A percentile compares a stretch with the other conserved stretches of the same genome.
Conservation (phyloP, 345 rosid species). For the Rubroshorea leprosula region DNA sequence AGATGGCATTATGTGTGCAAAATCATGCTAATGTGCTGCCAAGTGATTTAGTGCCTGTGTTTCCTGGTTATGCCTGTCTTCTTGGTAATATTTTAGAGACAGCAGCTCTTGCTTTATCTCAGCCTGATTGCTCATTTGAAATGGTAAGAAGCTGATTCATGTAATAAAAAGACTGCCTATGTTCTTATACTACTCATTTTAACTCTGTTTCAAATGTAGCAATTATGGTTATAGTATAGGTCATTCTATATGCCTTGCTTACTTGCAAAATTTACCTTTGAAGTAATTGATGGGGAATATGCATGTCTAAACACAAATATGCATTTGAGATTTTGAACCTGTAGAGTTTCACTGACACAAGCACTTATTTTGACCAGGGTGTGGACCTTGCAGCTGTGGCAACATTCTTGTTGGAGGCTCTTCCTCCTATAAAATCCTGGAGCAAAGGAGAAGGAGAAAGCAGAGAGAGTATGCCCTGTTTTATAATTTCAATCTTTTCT, state of each 20-base stretch:
- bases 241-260: constrained; percentile 1
- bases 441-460: constrained; percentile 26
- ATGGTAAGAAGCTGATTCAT: constrained; percentile 43
- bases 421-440: constrained; percentile 62
- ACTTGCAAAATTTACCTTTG: not conserved
- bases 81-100: constrained; percentile 86
- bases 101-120: constrained; percentile 69
- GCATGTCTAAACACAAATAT: not conserved
- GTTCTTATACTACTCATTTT: constrained; percentile 4
- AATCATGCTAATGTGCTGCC: constrained; percentile 58
- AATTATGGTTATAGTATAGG: not conserved
- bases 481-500: constrained; percentile 4
- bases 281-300: constrained; percentile 3
- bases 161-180: constrained; percentile 1
- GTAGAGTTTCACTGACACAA: not conserved
- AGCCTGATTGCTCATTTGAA: constrained; percentile 73
- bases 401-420: constrained; percentile 70
- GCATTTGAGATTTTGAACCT: not conserved
- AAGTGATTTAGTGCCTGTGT: constrained; percentile 45
- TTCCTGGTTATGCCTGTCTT: constrained; percentile 83
- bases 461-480: constrained; percentile 47
- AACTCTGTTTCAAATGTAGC: not conserved
- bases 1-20: constrained; percentile 64
- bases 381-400: constrained; percentile 68
- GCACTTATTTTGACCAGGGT: constrained; percentile 44